phyloP scores from a whole-genome alignment of 225 moss, liverwort and hornwort species.

The Anthoceros angustus region DNA sequence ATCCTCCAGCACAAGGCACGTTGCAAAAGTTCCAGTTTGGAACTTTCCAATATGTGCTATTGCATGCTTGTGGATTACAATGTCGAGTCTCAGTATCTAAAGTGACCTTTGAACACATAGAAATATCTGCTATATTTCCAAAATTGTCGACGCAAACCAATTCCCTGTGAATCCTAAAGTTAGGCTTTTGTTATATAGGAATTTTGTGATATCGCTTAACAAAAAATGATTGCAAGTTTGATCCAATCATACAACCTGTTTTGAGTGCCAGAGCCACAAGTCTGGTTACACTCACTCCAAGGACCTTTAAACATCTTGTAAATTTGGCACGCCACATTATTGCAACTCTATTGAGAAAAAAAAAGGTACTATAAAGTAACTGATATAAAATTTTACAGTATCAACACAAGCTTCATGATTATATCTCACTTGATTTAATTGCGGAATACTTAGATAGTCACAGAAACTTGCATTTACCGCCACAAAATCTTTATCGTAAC shows the following conservation, averaged over 20 bases:
- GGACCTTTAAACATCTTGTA: slow-evolving; percentile 33
- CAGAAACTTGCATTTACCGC: slow-evolving; percentile 34
- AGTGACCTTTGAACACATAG: slow-evolving; percentile 18
- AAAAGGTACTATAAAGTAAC: neutral
- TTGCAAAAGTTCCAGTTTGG: slow-evolving; percentile 64
- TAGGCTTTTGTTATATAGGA: neutral
- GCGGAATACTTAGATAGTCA: slow-evolving; percentile 14
- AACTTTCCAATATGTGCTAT: slow-evolving; percentile 37
- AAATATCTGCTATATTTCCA: slow-evolving; percentile 51
- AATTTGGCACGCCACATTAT: slow-evolving; percentile 46
- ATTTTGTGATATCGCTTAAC: neutral
- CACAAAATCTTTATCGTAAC: slow-evolving; percentile 49
- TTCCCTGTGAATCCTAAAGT: slow-evolving; percentile 10
- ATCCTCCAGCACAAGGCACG: slow-evolving; percentile 53
- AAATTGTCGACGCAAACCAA: slow-evolving; percentile 48
- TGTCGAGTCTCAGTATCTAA: slow-evolving; percentile 8
- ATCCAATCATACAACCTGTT: slow-evolving; percentile 24
- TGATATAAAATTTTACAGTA: neutral
- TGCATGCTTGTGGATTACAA: slow-evolving; percentile 39
- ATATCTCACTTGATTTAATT: slow-evolving; percentile 27
- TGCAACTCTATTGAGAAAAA: slow-evolving; percentile 36
- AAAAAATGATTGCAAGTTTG: neutral
- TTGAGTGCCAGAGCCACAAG: slow-evolving; percentile 54
- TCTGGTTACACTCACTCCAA: slow-evolving; percentile 64
- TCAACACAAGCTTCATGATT: neutral